Conservation (phyloP, 306 rosid species). For the Vicia faba region DNA sequence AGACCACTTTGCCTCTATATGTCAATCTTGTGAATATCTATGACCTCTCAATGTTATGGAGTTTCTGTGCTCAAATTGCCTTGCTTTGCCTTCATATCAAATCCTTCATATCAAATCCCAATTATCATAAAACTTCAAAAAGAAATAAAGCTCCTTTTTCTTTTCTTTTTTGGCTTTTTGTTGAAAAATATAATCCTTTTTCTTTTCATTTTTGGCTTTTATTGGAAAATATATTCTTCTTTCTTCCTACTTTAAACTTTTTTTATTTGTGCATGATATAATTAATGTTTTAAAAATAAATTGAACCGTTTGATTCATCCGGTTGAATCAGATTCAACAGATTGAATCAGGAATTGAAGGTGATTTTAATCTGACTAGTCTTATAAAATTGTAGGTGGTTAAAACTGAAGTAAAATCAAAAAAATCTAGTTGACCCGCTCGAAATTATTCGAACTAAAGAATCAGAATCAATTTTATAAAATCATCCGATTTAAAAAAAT, state of each 20-base stretch:
- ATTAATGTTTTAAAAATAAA: no score
- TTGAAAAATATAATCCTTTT: slow-evolving; percentile 20
- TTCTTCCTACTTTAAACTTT: slow-evolving; percentile 1
- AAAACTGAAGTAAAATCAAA: no score
- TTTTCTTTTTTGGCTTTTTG: background rate
- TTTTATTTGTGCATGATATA: background rate
- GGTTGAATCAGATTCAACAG: no score
- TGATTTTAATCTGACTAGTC: no score
- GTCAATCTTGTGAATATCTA: slow-evolving; percentile 25
- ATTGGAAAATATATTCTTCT: slow-evolving; percentile 10
- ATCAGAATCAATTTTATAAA: no score
- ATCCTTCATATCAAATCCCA: no score
- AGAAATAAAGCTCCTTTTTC: slow-evolving; percentile 1
- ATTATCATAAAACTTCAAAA: slow-evolving; percentile 35
- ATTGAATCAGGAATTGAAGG: no score
- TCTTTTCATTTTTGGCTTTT: background rate
- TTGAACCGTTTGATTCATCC: no score
- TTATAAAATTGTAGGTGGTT: no score
- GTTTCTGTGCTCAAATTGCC: slow-evolving; percentile 42
- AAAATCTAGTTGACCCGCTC: no score
- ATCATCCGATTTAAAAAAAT: no score
- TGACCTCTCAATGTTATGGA: slow-evolving; percentile 28
- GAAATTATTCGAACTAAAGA: no score
- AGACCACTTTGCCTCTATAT: slow-evolving; percentile 45
- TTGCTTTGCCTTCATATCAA: slow-evolving; percentile 41